Evolutionary conservation across 768 basidiomycete species (phyloP).

Genomic region (Sporobolomyces roseus): DNA sequence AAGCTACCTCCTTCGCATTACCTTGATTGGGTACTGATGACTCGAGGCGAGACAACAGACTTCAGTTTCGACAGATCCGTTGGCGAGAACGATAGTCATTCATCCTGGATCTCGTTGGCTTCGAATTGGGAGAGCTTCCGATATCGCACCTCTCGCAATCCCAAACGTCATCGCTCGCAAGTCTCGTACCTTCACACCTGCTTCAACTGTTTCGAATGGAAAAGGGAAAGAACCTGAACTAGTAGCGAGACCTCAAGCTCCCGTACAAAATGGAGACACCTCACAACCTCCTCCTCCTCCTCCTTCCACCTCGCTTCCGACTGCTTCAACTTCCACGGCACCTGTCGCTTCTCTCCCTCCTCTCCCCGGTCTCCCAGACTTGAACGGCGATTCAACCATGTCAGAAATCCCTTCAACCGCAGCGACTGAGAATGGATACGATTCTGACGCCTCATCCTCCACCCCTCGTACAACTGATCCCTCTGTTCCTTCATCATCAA

Average conservation of each 20-base stretch:
- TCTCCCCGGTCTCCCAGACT: background rate
- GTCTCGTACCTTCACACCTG: background rate
- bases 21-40: background rate
- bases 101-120: slow-evolving; percentile 45
- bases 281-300: background rate
- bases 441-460: slow-evolving; percentile 5
- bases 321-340: too few relatives aligned
- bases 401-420: background rate
- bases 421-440: background rate
- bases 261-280: background rate
- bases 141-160: slow-evolving; percentile 39
- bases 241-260: slow-evolving; percentile 5
- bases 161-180: slow-evolving; percentile 45
- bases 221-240: slow-evolving; percentile 15
- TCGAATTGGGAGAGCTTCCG: slow-evolving; percentile 44
- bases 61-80: slow-evolving; percentile 22
- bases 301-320: background rate
- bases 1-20: background rate
- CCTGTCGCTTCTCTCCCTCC: background rate
- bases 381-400: slow-evolving; percentile 13
- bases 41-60: background rate
- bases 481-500: background rate
- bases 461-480: background rate
- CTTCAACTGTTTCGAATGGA: background rate
- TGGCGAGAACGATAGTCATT: slow-evolving; percentile 43